Evolutionary conservation across 148 eudicot species (phyloP).

Genomic region (Nyssa sinensis): DNA sequence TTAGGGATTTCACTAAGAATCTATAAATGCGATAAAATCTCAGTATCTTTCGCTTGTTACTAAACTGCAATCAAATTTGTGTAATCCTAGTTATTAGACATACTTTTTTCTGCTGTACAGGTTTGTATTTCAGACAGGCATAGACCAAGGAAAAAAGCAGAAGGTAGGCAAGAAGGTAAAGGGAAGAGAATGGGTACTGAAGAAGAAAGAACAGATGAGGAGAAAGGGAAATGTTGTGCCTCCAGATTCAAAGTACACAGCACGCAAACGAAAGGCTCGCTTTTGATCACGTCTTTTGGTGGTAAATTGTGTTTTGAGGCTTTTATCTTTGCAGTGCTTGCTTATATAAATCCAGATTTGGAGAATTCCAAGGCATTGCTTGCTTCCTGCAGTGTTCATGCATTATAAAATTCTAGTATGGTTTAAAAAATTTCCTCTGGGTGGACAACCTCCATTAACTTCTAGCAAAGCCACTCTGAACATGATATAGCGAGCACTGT

Average conservation of each 20-base stretch:
- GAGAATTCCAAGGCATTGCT: too few species aligned
- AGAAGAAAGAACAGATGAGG: conserved; percentile 79
- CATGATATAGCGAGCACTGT: background rate
- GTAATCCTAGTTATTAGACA: background rate
- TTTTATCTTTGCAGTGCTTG: too few species aligned
- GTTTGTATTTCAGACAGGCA: conserved; percentile 69
- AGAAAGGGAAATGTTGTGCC: conserved; percentile 67
- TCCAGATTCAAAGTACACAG: conserved; percentile 69
- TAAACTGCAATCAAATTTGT: background rate
- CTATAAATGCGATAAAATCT: background rate
- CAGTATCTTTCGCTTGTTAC: background rate
- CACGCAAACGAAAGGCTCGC: conserved; percentile 76
- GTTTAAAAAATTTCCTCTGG: too few species aligned
- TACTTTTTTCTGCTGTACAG: conserved; percentile 28
- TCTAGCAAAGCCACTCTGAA: background rate
- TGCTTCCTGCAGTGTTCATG: background rate
- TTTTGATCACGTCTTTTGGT: conserved; percentile 37
- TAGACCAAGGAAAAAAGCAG: conserved; percentile 80
- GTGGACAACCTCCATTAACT: too few species aligned
- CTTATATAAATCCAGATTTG: too few species aligned
- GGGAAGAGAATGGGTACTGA: conserved; percentile 65
- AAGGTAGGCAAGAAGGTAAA: conserved; percentile 47
- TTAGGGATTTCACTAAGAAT: background rate
- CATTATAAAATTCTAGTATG: background rate
- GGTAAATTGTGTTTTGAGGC: background rate